phyloP scores from a whole-genome alignment of 208 protist genomes.

The Porcisia hertigi region DNA sequence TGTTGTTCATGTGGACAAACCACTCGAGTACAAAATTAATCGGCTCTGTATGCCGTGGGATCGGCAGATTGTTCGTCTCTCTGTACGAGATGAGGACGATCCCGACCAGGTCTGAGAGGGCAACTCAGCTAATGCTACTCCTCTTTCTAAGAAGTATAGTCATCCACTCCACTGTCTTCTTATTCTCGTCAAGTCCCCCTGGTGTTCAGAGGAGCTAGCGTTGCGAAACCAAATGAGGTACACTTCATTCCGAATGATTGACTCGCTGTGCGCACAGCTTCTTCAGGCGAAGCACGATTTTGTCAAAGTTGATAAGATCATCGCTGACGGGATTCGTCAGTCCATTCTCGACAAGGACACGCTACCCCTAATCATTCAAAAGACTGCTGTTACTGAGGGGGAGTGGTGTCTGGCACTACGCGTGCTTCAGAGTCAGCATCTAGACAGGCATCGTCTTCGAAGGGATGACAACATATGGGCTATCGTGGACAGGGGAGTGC shows the following conservation, averaged over 20 bases:
- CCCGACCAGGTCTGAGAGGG: no score
- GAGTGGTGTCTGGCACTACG: slow-evolving; percentile 67
- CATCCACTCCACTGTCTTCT: not conserved
- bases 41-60: no score
- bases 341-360: slow-evolving; percentile 65
- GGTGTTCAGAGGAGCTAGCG: not conserved
- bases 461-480: slow-evolving; percentile 68
- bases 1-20: no score
- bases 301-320: slow-evolving; percentile 39
- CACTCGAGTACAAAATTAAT: no score
- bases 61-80: no score
- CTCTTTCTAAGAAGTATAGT: not conserved
- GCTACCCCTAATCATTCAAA: slow-evolving; percentile 72
- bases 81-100: no score
- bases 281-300: slow-evolving; percentile 29
- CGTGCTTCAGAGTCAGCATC: slow-evolving; percentile 49
- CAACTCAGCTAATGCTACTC: no score
- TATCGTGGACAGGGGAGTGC: slow-evolving; percentile 55
- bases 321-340: slow-evolving; percentile 60
- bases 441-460: slow-evolving; percentile 48
- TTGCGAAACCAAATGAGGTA: slow-evolving; percentile 27
- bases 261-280: slow-evolving; percentile 54
- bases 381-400: slow-evolving; percentile 36
- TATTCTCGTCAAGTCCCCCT: not conserved
- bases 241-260: slow-evolving; percentile 45